Evolutionary conservation across 1,284 basidiomycete genomes (phyloP), one percentile per base, ranked within the genome.

Genomic region (Rugosomyces carneus): DNA sequence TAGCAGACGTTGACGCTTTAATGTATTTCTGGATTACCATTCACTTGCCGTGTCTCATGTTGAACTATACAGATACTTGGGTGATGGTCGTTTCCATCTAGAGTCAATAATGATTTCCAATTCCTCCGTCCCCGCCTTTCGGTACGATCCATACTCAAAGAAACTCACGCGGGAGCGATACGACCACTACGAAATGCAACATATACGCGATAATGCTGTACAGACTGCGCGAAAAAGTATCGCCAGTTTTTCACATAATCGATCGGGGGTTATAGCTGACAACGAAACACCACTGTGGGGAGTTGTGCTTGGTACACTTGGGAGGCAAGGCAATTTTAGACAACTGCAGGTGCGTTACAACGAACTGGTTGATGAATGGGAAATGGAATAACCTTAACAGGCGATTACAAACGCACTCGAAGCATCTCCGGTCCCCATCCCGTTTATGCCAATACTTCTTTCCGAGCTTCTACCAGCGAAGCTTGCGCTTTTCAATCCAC

Each of bases 41-140:
- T 27, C 31, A 43, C 27, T n/a, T 21, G 42, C 39, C 26, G 21
- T 29, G 37, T 19, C 31, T 32, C 42, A 23, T 46, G 37, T 40
- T 46, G 40, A 21, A 40, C 36, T 34, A 16, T 15, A 34, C 57
- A 93, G 92, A 57, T 99, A 99, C 64, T 80, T 99, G 23, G 96
- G 96, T 18, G 96, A 99, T 60, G 96, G 96, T 15, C 84, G 96
- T 10, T 99, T 99, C 71, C 96, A 99, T 62, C 78, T 99, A 13
- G 96, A 99, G 66, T 89, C 90, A 10, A 94, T 98, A 63, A 99
- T 99, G 96, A 98, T 99, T 50, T 93, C 93, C 23, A 99, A 99
- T 64, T 96, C 96, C 0, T 69, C 76, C n/a, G 79, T 98, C 18
- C 93, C 95, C 9, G 94, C 96, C 0, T 99, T 97, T 72, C 81